A percentile compares a stretch with the other conserved stretches of the same genome.
phyloP scores from a whole-genome alignment of 1,139 yeast species.

The Hemisphaericaspora xylofermentans region DNA sequence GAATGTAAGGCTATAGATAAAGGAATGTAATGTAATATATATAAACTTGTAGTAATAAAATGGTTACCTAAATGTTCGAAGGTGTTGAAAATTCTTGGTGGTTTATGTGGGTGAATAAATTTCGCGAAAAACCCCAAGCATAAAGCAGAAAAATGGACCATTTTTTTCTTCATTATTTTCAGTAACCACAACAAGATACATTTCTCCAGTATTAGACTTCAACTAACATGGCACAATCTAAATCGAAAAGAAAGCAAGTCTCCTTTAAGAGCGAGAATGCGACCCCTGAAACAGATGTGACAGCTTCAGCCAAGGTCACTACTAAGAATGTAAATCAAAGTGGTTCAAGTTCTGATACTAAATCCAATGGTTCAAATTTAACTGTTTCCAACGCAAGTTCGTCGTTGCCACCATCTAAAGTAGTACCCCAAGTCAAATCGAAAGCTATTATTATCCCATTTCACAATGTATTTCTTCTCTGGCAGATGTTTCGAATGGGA shows the following conservation, averaged over 20 bases:
- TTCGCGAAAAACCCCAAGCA: too few relatives aligned
- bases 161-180: background rate
- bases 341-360: background rate
- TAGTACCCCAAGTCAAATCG: constrained; percentile 23
- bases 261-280: background rate
- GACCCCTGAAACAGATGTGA: background rate
- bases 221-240: background rate
- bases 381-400: constrained; percentile 3
- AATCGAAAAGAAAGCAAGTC: constrained; percentile 1
- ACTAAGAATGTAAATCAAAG: background rate
- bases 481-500: constrained; percentile 39
- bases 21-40: background rate
- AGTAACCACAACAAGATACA: background rate
- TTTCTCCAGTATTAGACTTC: background rate
- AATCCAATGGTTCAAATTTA: background rate
- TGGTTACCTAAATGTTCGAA: background rate
- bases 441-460: constrained; percentile 42
- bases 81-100: background rate
- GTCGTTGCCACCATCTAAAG: background rate
- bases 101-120: background rate
- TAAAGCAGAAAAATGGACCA: too few relatives aligned
- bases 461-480: constrained; percentile 44
- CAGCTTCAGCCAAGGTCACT: background rate
- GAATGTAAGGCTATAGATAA: constrained; percentile 17
- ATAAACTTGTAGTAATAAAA: background rate